phyloP scores from a whole-genome alignment of 768 basidiomycete species.

The Stropharia rugosoannulata region DNA sequence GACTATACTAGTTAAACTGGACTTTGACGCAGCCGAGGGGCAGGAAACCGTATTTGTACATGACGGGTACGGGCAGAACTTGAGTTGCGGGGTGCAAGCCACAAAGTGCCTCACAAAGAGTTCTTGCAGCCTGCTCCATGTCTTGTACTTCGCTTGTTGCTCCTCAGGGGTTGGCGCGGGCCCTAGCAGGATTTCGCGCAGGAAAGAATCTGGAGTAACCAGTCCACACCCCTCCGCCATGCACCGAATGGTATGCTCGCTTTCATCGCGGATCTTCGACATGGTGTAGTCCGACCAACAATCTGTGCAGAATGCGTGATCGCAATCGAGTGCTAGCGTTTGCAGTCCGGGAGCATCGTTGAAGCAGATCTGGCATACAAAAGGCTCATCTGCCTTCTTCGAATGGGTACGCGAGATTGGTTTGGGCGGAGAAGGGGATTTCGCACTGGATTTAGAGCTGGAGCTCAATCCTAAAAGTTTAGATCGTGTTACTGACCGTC shows the following conservation, averaged over 20 bases:
- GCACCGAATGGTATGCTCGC: conserved; percentile 70
- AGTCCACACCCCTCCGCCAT: conserved; percentile 79
- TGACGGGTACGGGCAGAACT: conserved; percentile 94
- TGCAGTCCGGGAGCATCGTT: conserved; percentile 62
- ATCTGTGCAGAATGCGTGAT: conserved; percentile 77
- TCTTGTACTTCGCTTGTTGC: conserved; percentile 41
- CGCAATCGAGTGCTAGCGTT: conserved; percentile 75
- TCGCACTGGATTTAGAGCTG: conserved; percentile 28
- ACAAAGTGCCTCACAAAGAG: conserved; percentile 91
- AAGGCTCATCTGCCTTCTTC: conserved; percentile 43
- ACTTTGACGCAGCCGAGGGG: conserved; percentile 73
- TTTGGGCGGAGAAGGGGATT: conserved; percentile 25
- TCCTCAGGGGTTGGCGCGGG: conserved; percentile 24
- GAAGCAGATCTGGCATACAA: conserved; percentile 94
- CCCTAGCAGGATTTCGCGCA: conserved; percentile 50
- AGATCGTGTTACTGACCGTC: conserved; percentile 36
- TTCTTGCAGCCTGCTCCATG: conserved; percentile 76
- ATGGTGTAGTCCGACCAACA: conserved; percentile 84
- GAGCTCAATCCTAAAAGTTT: conserved; percentile 35
- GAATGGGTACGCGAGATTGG: conserved; percentile 23
- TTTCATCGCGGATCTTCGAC: conserved; percentile 83
- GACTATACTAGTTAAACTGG: conserved; percentile 73
- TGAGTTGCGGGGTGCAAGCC: conserved; percentile 73
- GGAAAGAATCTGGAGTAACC: conserved; percentile 62
- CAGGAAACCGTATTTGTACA: conserved; percentile 96